Evolutionary conservation across 495 filamentous ascomycete species (phyloP).

Genomic region (Elaphomyces granulatus): DNA sequence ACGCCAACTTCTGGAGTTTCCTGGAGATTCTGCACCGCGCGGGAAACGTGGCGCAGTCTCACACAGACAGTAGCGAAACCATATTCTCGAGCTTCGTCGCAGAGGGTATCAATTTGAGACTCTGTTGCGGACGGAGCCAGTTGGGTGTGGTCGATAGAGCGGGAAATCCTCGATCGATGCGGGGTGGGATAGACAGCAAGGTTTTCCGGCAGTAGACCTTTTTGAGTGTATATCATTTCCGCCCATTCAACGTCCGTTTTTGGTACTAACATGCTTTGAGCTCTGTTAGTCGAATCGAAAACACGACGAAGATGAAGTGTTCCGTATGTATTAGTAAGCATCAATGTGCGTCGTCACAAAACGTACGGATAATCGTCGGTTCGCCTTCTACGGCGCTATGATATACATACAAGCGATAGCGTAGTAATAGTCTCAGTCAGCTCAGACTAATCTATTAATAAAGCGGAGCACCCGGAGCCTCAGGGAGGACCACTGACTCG

Average conservation of each 20-base stretch:
- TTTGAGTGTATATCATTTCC: slow-evolving; percentile 15
- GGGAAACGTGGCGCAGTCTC: slow-evolving; percentile 36
- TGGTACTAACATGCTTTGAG: too few species aligned
- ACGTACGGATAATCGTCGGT: too few species aligned
- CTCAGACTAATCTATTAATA: too few species aligned
- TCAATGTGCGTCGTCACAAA: too few species aligned
- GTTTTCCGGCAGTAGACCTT: slow-evolving; percentile 13
- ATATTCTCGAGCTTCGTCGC: slow-evolving; percentile 43
- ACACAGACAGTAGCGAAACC: slow-evolving; percentile 51
- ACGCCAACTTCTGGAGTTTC: slow-evolving; percentile 29
- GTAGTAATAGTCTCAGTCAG: too few species aligned
- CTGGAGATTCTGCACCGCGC: slow-evolving; percentile 37
- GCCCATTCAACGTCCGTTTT: slow-evolving; percentile 28
- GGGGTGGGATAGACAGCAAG: slow-evolving; percentile 15
- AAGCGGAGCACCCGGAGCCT: too few species aligned
- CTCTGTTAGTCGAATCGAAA: too few species aligned
- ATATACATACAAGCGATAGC: too few species aligned
- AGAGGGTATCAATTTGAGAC: slow-evolving; percentile 44
- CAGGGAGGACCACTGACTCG: too few species aligned
- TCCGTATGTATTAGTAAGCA: too few species aligned
- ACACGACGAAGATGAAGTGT: too few species aligned
- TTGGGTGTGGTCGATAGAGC: slow-evolving; percentile 54
- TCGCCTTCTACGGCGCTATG: too few species aligned
- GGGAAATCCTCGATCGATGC: slow-evolving; percentile 14
- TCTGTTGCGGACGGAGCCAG: slow-evolving; percentile 38